Evolutionary conservation across 768 basidiomycete species (phyloP).

Genomic region (Boletus insuetus): DNA sequence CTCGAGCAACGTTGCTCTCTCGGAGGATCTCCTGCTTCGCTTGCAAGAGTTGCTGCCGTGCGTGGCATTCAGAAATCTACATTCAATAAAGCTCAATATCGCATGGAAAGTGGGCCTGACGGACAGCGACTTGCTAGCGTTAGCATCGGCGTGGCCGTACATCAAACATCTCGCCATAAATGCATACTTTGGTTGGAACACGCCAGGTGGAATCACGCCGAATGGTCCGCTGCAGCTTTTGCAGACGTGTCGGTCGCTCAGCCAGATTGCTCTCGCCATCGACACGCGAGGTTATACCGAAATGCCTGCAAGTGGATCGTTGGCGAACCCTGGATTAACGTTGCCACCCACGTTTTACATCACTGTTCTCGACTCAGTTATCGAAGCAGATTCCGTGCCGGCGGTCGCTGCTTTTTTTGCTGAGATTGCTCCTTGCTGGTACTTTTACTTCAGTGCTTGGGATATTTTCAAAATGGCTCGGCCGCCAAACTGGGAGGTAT

Average conservation of each 20-base stretch:
- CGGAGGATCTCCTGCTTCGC: neutral
- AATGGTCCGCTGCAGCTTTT: neutral
- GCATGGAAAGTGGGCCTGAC: neutral
- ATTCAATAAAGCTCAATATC: neutral
- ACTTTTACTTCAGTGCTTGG: neutral
- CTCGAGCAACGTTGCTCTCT: neutral
- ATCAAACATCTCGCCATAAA: neutral
- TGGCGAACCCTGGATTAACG: neutral
- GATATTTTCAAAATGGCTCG: neutral
- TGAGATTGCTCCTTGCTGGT: neutral
- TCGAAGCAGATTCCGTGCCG: neutral
- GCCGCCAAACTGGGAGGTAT: neutral
- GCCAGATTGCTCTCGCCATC: neutral
- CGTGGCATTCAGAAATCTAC: neutral
- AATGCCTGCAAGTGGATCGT: neutral
- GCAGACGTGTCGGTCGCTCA: neutral
- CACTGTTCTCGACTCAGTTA: neutral
- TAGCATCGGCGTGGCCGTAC: neutral
- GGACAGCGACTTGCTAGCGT: neutral
- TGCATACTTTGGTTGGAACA: neutral
- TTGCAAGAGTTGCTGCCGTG: neutral
- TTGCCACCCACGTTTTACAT: neutral
- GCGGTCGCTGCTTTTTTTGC: neutral
- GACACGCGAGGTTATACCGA: neutral
- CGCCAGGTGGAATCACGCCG: neutral